Evolutionary conservation across 1,284 basidiomycete species (phyloP).

Genomic region (Malassezia globosa): DNA sequence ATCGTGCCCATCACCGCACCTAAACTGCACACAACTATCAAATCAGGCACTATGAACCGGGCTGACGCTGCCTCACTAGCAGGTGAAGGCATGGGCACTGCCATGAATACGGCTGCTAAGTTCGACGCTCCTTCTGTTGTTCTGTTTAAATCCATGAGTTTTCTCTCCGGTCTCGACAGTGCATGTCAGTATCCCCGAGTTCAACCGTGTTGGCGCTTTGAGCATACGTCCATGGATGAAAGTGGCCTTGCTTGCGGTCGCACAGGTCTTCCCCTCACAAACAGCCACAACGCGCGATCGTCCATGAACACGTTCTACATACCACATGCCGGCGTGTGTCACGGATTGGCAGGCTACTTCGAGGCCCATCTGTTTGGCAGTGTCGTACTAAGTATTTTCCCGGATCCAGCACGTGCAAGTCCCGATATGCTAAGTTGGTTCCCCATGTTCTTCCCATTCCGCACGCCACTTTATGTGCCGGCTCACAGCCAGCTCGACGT

Average conservation of each 20-base stretch:
- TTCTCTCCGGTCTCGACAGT: slow-evolving; percentile 51
- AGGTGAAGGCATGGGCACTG: slow-evolving; percentile 13
- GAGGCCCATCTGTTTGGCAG: slow-evolving; percentile 83
- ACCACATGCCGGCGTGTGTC: slow-evolving; percentile 82
- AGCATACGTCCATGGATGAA: slow-evolving; percentile 53
- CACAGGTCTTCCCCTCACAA: slow-evolving; percentile 47
- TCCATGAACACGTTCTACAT: slow-evolving; percentile 65
- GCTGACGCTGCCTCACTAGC: slow-evolving; percentile 13
- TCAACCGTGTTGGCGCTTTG: slow-evolving; percentile 96
- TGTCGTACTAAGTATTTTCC: slow-evolving; percentile 85
- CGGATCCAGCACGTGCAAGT: slow-evolving; percentile 64
- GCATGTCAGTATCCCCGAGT: slow-evolving; percentile 58
- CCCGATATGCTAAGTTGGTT: slow-evolving; percentile 98
- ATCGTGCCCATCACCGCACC: slow-evolving; percentile 84
- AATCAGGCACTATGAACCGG: slow-evolving; percentile 11
- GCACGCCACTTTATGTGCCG: slow-evolving; percentile 88
- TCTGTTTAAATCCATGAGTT: slow-evolving; percentile 73
- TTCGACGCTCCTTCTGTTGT: slow-evolving; percentile 94
- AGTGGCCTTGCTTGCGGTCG: slow-evolving; percentile 27
- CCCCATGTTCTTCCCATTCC: slow-evolving; percentile 78
- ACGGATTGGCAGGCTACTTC: slow-evolving; percentile 96
- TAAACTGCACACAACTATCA: slow-evolving; percentile 61
- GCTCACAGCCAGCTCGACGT: slow-evolving; percentile 82
- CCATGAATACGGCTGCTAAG: slow-evolving; percentile 49
- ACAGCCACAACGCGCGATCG: slow-evolving; percentile 49